Evolutionary conservation across 2,329 filamentous ascomycete genomes (phyloP).

Genomic region (Fusarium odoratissimum): DNA sequence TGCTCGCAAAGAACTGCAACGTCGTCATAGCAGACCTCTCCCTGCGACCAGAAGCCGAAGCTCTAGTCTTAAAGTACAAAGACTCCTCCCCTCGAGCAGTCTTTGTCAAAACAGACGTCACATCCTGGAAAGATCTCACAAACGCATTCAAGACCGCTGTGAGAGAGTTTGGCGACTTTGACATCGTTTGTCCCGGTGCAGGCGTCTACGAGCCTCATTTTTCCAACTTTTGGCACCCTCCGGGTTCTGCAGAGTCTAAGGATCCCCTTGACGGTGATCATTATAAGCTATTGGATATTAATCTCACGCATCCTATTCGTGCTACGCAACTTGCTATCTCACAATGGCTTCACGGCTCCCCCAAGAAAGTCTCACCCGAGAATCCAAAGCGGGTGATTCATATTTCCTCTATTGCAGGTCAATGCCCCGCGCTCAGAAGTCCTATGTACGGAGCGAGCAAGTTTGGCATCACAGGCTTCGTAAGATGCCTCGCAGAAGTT

Average conservation of each 20-base stretch:
- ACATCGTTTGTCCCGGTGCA: conserved; percentile 59
- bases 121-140: conserved; percentile 54
- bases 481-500: conserved; percentile 54
- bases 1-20: conserved; percentile 56
- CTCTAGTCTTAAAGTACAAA: conserved; percentile 45
- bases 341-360: conserved; percentile 49
- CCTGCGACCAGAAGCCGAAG: conserved; percentile 56
- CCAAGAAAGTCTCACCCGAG: conserved; percentile 25
- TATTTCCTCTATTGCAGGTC: conserved; percentile 53
- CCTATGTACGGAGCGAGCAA: conserved; percentile 57
- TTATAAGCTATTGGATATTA: conserved; percentile 55
- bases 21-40: conserved; percentile 59
- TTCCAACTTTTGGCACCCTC: conserved; percentile 57
- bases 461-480: conserved; percentile 53
- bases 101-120: conserved; percentile 59
- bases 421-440: conserved; percentile 48
- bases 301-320: conserved; percentile 56
- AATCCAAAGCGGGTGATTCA: conserved; percentile 54
- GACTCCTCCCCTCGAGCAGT: conserved; percentile 48
- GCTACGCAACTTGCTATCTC: conserved; percentile 55
- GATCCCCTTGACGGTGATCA: conserved; percentile 46
- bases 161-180: conserved; percentile 52
- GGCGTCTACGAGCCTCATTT: conserved; percentile 60
- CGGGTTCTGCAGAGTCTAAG: conserved; percentile 49
- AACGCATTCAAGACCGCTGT: conserved; percentile 51